Conservation (phyloP, 2,329 filamentous ascomycete species). For the Fusarium devonianum region DNA sequence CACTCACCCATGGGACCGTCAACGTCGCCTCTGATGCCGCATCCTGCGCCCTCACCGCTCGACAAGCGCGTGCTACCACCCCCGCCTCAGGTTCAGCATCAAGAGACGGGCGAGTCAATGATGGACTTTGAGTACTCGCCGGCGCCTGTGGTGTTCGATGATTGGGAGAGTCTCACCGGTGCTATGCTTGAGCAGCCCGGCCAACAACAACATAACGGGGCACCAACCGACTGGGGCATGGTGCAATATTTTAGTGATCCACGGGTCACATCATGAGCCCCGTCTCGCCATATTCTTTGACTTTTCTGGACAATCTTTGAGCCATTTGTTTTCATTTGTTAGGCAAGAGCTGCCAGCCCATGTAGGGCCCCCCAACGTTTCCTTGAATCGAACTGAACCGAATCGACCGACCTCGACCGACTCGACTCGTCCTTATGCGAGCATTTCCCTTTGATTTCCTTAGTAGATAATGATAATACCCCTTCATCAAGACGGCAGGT, state of each 20-base stretch:
- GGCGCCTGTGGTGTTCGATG: conserved; percentile 49
- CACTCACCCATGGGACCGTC: conserved; percentile 46
- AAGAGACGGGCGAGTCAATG: conserved; percentile 42
- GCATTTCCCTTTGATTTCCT: conserved; percentile 37
- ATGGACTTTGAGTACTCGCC: conserved; percentile 56
- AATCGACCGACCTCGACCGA: conserved; percentile 11
- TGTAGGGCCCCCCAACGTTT: conserved; percentile 22
- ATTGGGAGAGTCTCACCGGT: conserved; percentile 51
- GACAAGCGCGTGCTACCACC: conserved; percentile 50
- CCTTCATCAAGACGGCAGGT: conserved; percentile 41
- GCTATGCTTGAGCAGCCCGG: conserved; percentile 45
- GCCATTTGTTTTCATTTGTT: conserved; percentile 23
- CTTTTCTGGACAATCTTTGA: conserved; percentile 30
- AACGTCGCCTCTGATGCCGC: conserved; percentile 44
- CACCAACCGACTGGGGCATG: conserved; percentile 44
- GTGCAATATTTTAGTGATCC: conserved; percentile 47
- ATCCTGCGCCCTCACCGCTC: conserved; percentile 41
- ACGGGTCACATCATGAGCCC: conserved; percentile 42
- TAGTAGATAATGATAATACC: conserved; percentile 48
- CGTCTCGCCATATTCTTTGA: conserved; percentile 28
- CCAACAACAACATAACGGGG: conserved; percentile 37
- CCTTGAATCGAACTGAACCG: conserved; percentile 28
- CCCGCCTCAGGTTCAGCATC: conserved; percentile 35
- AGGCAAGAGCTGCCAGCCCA: conserved; percentile 4
- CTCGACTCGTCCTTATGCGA: conserved; percentile 24